A percentile compares a stretch with the other conserved stretches of the same genome.
Conservation (phyloP, 257 asterid species). For the Nicotiana noctiflora region DNA sequence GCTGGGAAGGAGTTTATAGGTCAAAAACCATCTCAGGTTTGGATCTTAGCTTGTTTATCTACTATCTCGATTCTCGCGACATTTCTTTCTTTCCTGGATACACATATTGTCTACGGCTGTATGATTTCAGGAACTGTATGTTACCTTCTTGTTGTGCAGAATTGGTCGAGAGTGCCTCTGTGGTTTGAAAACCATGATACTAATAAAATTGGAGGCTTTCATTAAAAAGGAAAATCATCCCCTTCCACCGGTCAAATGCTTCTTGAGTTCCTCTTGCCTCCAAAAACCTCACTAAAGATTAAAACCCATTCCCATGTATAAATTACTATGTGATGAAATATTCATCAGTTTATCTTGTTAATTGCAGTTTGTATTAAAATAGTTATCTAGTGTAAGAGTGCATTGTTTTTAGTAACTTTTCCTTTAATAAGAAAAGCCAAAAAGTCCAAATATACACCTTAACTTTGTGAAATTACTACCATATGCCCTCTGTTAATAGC, state of each 20-base stretch:
- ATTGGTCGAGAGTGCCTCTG: background rate
- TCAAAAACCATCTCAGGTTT: conserved; percentile 72
- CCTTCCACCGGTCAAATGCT: background rate
- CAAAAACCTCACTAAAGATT: background rate
- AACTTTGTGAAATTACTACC: background rate
- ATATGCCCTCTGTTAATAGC: background rate
- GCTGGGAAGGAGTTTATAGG: conserved; percentile 74
- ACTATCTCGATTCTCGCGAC: background rate
- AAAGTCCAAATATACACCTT: background rate
- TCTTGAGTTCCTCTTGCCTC: background rate
- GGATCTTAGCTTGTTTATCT: conserved; percentile 11
- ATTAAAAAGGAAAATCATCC: background rate
- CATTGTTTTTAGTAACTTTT: background rate
- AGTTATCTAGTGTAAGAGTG: background rate
- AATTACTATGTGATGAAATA: background rate
- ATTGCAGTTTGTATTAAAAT: background rate
- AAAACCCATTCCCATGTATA: background rate
- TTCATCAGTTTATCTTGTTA: background rate
- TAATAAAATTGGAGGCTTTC: background rate
- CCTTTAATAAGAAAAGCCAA: background rate
- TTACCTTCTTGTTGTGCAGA: background rate
- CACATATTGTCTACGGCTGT: background rate
- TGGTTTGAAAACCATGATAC: conserved; percentile 5
- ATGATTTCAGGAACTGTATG: background rate
- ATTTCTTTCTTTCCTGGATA: conserved; percentile 11